Base-by-base conservation (phyloP, 176 grass and related monocot species). In the Oryza meridionalis region DNA sequence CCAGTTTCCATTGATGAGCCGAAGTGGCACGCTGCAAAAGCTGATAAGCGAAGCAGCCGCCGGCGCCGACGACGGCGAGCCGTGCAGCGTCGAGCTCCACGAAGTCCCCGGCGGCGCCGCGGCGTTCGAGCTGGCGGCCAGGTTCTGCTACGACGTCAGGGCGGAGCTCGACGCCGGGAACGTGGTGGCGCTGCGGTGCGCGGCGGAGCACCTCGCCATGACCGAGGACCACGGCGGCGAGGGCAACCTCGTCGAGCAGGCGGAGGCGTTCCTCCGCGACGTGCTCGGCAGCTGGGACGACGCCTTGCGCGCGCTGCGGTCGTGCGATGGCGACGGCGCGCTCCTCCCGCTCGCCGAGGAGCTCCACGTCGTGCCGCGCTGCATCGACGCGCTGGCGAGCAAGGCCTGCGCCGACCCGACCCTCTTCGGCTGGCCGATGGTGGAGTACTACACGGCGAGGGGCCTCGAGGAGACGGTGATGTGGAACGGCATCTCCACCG, bases 141-240 rank as follows among this genome's bases (percentile, higher is more conserved):
- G 78, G 80, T 97, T 97, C 88, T 94, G 90, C 87, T 97, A 97
- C 35, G 94, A 92, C 69, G 71, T 94, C 49, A 62, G 26, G 43
- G 67, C 85, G 27, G 92, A 97, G 87, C 75, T 97, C 72, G 92
- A 88, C 73, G 72, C 90, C 0, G 77, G 42, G 7, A 97, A 97
- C 83, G 51, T 92, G 4, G 92, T 89, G 33, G 38, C 88, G 13
- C 69, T 97, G 37, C 84, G 88, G 5, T 97, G 94, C 43, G 88
- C 86, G 0, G 90, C 92, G 2, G 90, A 94, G 67, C 77, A 77
- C 78, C 94, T 97, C 16, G 24, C 38, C 61, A 97, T 97, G 94
- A 81, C 88, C 2, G 87, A 90, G 31, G 84, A 88, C 13, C 72
- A 80, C 53, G 53, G 53, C 17, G 86, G 88, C 15, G 90, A 94